Conservation (phyloP, 2,329 filamentous ascomycete genomes). For the Fusarium udum region DNA sequence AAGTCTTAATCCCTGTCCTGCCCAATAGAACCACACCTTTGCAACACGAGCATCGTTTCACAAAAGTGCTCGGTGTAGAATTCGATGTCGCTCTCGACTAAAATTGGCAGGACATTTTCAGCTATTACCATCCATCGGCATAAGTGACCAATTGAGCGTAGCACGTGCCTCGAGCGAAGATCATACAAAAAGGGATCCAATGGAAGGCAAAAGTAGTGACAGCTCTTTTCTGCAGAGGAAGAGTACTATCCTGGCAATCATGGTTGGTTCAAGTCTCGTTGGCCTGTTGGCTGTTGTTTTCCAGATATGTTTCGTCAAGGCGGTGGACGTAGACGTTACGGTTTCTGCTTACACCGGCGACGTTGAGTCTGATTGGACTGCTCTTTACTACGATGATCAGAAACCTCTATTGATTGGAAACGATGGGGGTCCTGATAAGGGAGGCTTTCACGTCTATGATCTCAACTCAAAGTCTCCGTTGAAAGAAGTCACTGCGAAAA, state of each 20-base stretch:
- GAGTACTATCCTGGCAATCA: conserved; percentile 22
- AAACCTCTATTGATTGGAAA: conserved; percentile 56
- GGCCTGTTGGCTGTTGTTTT: conserved; percentile 30
- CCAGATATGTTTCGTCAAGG: conserved; percentile 28
- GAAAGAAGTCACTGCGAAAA: conserved; percentile 44
- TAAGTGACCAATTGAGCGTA: conserved; percentile 14
- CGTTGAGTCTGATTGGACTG: conserved; percentile 55
- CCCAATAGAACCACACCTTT: conserved; percentile 32
- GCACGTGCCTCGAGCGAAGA: conserved; percentile 11
- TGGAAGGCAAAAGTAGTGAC: not conserved
- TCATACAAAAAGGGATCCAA: conserved; percentile 22
- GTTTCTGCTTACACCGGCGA: conserved; percentile 48
- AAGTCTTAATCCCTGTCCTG: not conserved
- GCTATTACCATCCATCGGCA: not conserved
- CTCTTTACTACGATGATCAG: conserved; percentile 50
- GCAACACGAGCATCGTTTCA: conserved; percentile 26
- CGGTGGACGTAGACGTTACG: conserved; percentile 41
- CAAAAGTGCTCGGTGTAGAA: conserved; percentile 21
- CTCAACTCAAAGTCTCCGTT: conserved; percentile 46
- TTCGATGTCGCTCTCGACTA: conserved; percentile 1
- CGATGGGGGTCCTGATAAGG: conserved; percentile 54
- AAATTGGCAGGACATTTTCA: conserved; percentile 13
- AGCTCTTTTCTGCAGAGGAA: not conserved
- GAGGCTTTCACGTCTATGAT: conserved; percentile 53
- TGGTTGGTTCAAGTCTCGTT: conserved; percentile 34